These are phyloP conservation scores for Pichia terricola DNA, from an alignment of 1,139 yeast species.

Conservation along the genomic window DNA sequence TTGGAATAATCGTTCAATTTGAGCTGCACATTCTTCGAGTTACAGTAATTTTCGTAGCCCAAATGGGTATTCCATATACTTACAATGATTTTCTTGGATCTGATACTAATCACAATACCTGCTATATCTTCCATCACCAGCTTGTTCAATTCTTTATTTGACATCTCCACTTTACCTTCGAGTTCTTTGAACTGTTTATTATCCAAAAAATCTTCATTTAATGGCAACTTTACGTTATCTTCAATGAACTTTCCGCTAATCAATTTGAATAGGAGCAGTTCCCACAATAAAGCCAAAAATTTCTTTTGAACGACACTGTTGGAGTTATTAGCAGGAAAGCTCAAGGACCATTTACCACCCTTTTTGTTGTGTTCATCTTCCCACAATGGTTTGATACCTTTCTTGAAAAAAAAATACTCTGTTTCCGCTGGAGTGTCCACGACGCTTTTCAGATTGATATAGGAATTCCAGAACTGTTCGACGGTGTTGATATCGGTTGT, in stretches of 20 bases:
- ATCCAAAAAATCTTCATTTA: slow-evolving; percentile 4
- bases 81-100: slow-evolving; percentile 44
- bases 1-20: background rate
- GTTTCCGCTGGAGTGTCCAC: slow-evolving; percentile 44
- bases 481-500: slow-evolving; percentile 38
- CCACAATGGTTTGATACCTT: slow-evolving; percentile 63
- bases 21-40: background rate
- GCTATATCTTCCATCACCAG: slow-evolving; percentile 32
- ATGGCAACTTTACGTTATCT: slow-evolving; percentile 2
- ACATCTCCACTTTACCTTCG: slow-evolving; percentile 1
- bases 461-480: slow-evolving; percentile 55
- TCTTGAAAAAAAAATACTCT: slow-evolving; percentile 51
- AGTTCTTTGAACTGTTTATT: slow-evolving; percentile 6
- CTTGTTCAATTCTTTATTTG: slow-evolving; percentile 7
- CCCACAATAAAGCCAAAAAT: slow-evolving; percentile 7
- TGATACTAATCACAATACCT: slow-evolving; percentile 43
- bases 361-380: slow-evolving; percentile 55
- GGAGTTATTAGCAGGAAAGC: slow-evolving; percentile 21
- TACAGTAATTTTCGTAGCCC: slow-evolving; percentile 24
- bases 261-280: slow-evolving; percentile 7
- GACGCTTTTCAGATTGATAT: slow-evolving; percentile 38
- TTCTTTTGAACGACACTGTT: slow-evolving; percentile 1
- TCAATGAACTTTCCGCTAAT: slow-evolving; percentile 7
- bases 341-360: slow-evolving; percentile 51
- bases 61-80: slow-evolving; percentile 47